Conservation (phyloP, 208 protist genomes). For the Leishmania lainsoni region DNA sequence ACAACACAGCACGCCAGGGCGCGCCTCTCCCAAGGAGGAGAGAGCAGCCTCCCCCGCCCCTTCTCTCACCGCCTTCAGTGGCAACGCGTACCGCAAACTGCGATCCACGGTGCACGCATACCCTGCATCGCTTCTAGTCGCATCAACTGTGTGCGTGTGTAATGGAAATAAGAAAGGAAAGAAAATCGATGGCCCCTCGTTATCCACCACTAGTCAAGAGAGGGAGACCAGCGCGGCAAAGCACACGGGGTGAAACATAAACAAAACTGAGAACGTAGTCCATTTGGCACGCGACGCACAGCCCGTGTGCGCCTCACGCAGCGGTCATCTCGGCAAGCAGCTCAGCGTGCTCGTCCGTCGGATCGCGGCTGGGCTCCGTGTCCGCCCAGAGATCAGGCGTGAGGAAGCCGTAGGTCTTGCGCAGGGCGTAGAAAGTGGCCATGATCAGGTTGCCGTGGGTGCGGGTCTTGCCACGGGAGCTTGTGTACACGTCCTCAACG, state of each 20-base stretch:
- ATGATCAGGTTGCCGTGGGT: slow-evolving; percentile 99
- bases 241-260: background rate
- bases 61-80: background rate
- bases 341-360: slow-evolving; percentile 93
- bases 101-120: background rate
- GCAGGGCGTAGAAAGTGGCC: slow-evolving; percentile 98
- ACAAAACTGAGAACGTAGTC: slow-evolving; percentile 25
- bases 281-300: slow-evolving; percentile 7
- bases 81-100: background rate
- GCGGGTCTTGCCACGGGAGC: slow-evolving; percentile 96
- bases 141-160: background rate
- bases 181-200: background rate
- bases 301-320: slow-evolving; percentile 18
- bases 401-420: slow-evolving; percentile 98
- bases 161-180: background rate
- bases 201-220: background rate
- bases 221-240: background rate
- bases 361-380: slow-evolving; percentile 85
- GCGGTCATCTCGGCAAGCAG: slow-evolving; percentile 68
- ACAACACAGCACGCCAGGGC: background rate
- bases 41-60: background rate
- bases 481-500: slow-evolving; percentile 99
- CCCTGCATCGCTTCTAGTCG: background rate
- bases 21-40: background rate
- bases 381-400: slow-evolving; percentile 99